A percentile compares a stretch with the other conserved stretches of the same genome.
Evolutionary conservation across 805 yeast genomes (phyloP).

Genomic region (Wickerhamomyces chambardii): DNA sequence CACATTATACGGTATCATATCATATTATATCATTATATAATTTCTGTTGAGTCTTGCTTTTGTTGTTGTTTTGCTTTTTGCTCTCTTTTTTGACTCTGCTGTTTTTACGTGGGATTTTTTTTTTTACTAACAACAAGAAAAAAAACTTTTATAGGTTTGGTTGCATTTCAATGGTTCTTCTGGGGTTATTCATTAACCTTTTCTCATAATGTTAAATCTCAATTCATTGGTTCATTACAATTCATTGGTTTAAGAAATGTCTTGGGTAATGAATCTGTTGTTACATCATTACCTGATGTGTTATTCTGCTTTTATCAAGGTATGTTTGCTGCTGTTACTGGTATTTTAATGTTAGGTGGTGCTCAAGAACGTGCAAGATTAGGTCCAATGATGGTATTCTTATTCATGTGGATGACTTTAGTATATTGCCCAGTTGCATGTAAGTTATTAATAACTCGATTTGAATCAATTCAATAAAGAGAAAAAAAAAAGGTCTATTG

Average conservation of each 20-base stretch:
- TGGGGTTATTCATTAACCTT: constrained; percentile 95
- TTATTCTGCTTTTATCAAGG: constrained; percentile 90
- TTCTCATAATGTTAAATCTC: constrained; percentile 50
- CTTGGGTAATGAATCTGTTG: constrained; percentile 71
- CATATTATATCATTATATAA: no score
- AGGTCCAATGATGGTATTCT: constrained; percentile 93
- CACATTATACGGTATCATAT: no score
- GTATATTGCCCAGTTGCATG: constrained; percentile 95
- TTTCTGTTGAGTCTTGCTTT: no score
- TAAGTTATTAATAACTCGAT: no score
- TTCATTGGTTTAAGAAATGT: constrained; percentile 77
- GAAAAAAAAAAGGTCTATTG: no score
- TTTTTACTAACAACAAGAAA: no score
- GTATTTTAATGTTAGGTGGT: constrained; percentile 93
- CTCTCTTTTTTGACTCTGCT: no score
- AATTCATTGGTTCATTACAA: constrained; percentile 72
- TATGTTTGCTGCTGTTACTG: constrained; percentile 93
- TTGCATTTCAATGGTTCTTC: constrained; percentile 94
- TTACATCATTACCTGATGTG: constrained; percentile 74
- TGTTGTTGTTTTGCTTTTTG: no score
- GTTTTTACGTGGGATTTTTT: no score
- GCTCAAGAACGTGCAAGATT: constrained; percentile 96
- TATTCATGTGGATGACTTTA: constrained; percentile 89
- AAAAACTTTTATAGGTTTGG: no score
- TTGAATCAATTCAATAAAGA: no score